phyloP scores from a whole-genome alignment of 2,329 filamentous ascomycete genomes.

The Epichloe elymi region DNA sequence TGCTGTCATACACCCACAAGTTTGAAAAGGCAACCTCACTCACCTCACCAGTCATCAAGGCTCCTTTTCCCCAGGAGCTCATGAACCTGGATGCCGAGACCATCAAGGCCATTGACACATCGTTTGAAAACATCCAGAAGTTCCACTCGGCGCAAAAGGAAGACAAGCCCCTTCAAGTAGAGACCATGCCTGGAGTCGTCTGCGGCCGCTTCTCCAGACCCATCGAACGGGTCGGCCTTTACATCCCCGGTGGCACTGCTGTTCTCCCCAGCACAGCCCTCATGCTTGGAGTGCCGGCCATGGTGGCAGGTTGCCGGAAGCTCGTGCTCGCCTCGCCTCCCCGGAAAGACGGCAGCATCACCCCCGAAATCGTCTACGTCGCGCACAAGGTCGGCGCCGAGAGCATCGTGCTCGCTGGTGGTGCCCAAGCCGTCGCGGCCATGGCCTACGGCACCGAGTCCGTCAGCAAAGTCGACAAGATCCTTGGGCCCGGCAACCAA shows the following conservation, averaged over 20 bases:
- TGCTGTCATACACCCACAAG: conserved; percentile 91
- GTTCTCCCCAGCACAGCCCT: conserved; percentile 94
- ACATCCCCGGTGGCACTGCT: conserved; percentile 90
- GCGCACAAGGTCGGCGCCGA: conserved; percentile 95
- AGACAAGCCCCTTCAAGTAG: conserved; percentile 66
- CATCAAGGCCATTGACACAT: conserved; percentile 81
- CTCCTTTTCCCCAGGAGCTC: conserved; percentile 71
- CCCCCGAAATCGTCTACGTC: conserved; percentile 88
- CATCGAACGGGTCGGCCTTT: conserved; percentile 91
- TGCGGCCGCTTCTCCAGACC: conserved; percentile 87
- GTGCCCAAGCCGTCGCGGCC: conserved; percentile 88
- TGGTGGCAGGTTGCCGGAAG: conserved; percentile 92
- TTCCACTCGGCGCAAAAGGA: conserved; percentile 91
- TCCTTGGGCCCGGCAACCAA: conserved; percentile 92
- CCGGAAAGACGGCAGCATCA: conserved; percentile 75
- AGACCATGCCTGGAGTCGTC: conserved; percentile 95
- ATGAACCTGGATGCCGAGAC: conserved; percentile 81
- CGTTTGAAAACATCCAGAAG: conserved; percentile 84
- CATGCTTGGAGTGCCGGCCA: conserved; percentile 94
- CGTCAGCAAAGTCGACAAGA: conserved; percentile 95
- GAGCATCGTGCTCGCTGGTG: conserved; percentile 88
- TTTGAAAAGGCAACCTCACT: conserved; percentile 93
- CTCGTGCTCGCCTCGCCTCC: conserved; percentile 91
- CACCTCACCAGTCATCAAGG: conserved; percentile 75
- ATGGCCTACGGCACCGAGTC: conserved; percentile 96